Percentiles rank a stretch among this genome's conserved stretches.
phyloP scores from a whole-genome alignment of 139 green algal species.

The Astrephomene gubernaculifera region DNA sequence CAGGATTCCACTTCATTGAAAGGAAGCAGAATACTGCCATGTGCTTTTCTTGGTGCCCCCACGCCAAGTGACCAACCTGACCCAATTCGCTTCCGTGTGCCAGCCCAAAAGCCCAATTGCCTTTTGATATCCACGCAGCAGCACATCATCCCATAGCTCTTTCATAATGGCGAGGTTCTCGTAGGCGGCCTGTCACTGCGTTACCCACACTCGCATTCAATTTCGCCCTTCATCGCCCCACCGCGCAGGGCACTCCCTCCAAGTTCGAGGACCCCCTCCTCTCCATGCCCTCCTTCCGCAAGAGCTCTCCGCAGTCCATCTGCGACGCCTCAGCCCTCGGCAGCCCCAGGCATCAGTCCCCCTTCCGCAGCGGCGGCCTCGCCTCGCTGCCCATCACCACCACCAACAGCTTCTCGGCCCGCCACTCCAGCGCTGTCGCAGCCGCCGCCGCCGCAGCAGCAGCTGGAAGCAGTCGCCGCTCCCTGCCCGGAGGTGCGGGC shows the following conservation, averaged over 20 bases:
- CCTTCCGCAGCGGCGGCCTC: background rate
- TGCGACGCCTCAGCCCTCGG: background rate
- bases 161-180: too few relatives aligned
- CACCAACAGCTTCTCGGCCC: slow-evolving; percentile 32
- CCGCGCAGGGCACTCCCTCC: background rate
- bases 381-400: background rate
- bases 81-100: too few relatives aligned
- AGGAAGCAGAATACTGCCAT: too few relatives aligned
- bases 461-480: background rate
- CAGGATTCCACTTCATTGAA: too few relatives aligned
- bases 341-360: background rate
- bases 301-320: background rate
- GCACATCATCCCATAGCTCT: too few relatives aligned
- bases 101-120: too few relatives aligned
- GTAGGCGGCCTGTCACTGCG: too few relatives aligned
- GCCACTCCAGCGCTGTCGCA: background rate
- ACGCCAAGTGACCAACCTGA: too few relatives aligned
- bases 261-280: slow-evolving; percentile 17
- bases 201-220: too few relatives aligned
- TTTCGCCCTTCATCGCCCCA: background rate
- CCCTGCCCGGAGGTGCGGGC: background rate
- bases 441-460: too few relatives aligned
- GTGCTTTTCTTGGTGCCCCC: too few relatives aligned
- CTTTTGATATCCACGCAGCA: too few relatives aligned
- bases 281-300: slow-evolving; percentile 17